phyloP scores from a whole-genome alignment of 345 rosid genomes.

The Syzygium aqueum region DNA sequence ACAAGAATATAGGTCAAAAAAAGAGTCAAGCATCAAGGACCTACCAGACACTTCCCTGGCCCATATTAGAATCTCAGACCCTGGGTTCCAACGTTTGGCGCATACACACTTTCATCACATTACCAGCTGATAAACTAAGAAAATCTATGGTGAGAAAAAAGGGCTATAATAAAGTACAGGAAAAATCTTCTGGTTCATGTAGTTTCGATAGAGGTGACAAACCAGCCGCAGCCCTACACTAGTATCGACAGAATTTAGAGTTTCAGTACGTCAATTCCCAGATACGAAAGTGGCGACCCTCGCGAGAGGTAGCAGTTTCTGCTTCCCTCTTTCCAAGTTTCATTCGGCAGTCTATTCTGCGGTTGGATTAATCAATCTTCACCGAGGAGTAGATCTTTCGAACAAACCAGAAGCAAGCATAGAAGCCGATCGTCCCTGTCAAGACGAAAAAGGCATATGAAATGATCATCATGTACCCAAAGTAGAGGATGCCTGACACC shows the following conservation, averaged over 20 bases:
- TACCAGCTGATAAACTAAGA: background rate
- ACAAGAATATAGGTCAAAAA: background rate
- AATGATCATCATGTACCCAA: slow-evolving; percentile 80
- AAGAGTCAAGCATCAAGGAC: background rate
- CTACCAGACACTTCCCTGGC: background rate
- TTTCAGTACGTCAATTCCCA: background rate
- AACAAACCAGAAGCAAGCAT: slow-evolving; percentile 97
- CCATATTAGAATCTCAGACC: background rate
- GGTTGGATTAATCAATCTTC: slow-evolving; percentile 65
- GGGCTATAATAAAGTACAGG: background rate
- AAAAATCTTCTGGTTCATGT: background rate
- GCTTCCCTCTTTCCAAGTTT: background rate
- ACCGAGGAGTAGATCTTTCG: slow-evolving; percentile 92
- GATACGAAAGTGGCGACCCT: background rate
- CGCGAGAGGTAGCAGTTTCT: background rate
- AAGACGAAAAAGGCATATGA: slow-evolving; percentile 89
- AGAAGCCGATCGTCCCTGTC: slow-evolving; percentile 94
- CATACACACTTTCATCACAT: background rate
- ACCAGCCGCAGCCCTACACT: background rate
- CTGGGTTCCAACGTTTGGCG: background rate
- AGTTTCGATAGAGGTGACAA: background rate
- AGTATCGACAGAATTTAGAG: background rate
- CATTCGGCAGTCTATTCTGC: background rate
- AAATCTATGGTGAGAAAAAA: background rate
- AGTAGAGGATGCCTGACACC: slow-evolving; percentile 85